Percentiles rank a stretch among this genome's conserved stretches.
phyloP scores from a whole-genome alignment of 2,329 filamentous ascomycete species.

The Aspergillus quadrilineatus region DNA sequence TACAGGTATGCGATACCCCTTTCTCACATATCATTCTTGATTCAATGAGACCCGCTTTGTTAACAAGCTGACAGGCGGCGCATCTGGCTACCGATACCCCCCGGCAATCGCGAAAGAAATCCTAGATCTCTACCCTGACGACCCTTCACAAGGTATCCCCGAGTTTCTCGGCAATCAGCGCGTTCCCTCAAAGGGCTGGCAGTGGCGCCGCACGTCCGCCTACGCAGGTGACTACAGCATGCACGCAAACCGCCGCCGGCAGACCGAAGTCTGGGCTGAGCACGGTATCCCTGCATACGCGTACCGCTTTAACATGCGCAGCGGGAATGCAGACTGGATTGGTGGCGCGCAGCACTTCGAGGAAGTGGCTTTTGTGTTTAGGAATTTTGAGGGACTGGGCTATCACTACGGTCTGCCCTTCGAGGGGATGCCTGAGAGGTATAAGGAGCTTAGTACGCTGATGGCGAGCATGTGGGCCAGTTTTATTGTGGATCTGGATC shows the following conservation, averaged over 20 bases:
- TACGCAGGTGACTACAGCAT: constrained; percentile 57
- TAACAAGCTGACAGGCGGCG: constrained; percentile 24
- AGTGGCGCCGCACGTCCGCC: constrained; percentile 57
- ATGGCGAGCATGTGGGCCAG: constrained; percentile 55
- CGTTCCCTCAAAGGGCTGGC: constrained; percentile 40
- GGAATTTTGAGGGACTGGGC: constrained; percentile 52
- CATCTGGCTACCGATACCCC: constrained; percentile 25
- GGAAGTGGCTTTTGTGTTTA: constrained; percentile 56
- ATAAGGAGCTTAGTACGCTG: constrained; percentile 44
- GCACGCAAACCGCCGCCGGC: constrained; percentile 56
- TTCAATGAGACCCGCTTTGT: not conserved
- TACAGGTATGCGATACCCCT: constrained; percentile 20
- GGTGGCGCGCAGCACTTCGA: constrained; percentile 56
- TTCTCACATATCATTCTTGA: not conserved
- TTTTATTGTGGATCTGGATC: constrained; percentile 50
- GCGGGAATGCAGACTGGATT: constrained; percentile 44
- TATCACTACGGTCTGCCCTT: constrained; percentile 42
- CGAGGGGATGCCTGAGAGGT: constrained; percentile 43
- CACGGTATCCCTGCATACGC: constrained; percentile 55
- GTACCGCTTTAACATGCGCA: constrained; percentile 61
- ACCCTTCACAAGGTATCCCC: constrained; percentile 51
- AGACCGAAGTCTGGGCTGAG: constrained; percentile 53
- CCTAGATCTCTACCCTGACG: constrained; percentile 54
- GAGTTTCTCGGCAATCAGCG: constrained; percentile 38
- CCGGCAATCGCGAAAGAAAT: constrained; percentile 39